These are phyloP conservation scores for Huntiella abstrusa DNA, from an alignment of 2,329 filamentous ascomycete species.

Conservation along the genomic window DNA sequence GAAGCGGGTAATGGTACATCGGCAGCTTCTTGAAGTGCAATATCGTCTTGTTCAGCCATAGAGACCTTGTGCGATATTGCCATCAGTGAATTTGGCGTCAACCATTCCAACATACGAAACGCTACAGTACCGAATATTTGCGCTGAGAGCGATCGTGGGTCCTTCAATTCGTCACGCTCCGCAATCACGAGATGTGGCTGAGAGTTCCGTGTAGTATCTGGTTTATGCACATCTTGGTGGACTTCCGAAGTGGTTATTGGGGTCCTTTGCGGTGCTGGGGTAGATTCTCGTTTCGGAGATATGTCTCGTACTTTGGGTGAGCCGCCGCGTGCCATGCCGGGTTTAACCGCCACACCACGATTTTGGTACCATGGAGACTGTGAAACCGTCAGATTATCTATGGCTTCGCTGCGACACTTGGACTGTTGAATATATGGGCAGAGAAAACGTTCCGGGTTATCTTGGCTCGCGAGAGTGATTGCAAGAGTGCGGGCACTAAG, in stretches of 20 bases:
- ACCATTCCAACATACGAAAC: conserved; percentile 53
- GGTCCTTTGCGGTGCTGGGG: not conserved
- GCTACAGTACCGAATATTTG: conserved; percentile 46
- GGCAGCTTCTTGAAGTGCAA: conserved; percentile 8
- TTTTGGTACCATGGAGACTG: conserved; percentile 10
- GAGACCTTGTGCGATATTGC: conserved; percentile 7
- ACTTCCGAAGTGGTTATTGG: not conserved
- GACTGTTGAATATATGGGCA: conserved; percentile 35
- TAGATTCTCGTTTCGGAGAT: not conserved
- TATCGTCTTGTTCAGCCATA: conserved; percentile 9
- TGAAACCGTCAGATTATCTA: conserved; percentile 28
- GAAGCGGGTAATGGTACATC: conserved; percentile 9
- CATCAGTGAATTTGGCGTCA: conserved; percentile 30
- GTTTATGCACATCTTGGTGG: too few relatives aligned
- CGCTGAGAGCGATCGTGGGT: conserved; percentile 41
- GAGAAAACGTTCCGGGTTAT: conserved; percentile 52
- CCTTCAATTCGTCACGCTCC: conserved; percentile 31
- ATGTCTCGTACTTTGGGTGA: not conserved
- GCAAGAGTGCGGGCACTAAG: conserved; percentile 69
- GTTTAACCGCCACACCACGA: not conserved
- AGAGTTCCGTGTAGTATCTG: too few relatives aligned
- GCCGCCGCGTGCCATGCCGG: not conserved
- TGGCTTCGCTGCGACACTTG: conserved; percentile 25
- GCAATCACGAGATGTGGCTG: conserved; percentile 15
- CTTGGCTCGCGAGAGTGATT: conserved; percentile 60